Conservation (phyloP, 352 stramenopile species). For the Pythium oligandrum region DNA sequence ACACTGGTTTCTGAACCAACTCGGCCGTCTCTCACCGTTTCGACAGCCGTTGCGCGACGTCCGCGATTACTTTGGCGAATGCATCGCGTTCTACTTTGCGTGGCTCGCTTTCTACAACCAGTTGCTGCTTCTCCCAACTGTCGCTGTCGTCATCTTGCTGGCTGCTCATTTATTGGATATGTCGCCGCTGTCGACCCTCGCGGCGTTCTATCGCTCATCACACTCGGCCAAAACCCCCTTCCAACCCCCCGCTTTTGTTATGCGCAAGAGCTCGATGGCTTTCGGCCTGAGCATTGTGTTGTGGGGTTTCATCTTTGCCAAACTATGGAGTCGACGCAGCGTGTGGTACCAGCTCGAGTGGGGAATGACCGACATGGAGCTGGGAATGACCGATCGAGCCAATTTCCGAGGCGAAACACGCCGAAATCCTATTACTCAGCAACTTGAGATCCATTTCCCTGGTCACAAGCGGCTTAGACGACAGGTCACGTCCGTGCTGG, state of each 20-base stretch:
- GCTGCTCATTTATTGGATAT: slow-evolving; percentile 4
- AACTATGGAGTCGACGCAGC: slow-evolving; percentile 53
- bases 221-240: not conserved
- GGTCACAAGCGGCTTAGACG: slow-evolving; percentile 7
- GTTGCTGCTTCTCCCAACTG: slow-evolving; percentile 48
- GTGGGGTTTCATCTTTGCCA: slow-evolving; percentile 50
- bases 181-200: slow-evolving; percentile 5
- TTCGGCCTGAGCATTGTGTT: slow-evolving; percentile 29
- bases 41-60: slow-evolving; percentile 74
- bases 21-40: slow-evolving; percentile 39
- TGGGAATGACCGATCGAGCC: slow-evolving; percentile 17
- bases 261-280: slow-evolving; percentile 1
- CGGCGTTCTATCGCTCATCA: slow-evolving; percentile 23
- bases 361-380: slow-evolving; percentile 22
- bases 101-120: slow-evolving; percentile 81
- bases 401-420: slow-evolving; percentile 23
- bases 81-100: slow-evolving; percentile 89
- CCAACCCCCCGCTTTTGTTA: not conserved
- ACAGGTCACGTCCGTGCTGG: slow-evolving; percentile 8
- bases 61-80: slow-evolving; percentile 85
- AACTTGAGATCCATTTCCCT: slow-evolving; percentile 22
- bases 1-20: slow-evolving; percentile 34
- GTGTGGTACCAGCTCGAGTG: slow-evolving; percentile 61
- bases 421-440: slow-evolving; percentile 23
- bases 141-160: slow-evolving; percentile 29